Conservation (phyloP, 148 eudicot species). For the Amaranthus hypochondriacus region DNA sequence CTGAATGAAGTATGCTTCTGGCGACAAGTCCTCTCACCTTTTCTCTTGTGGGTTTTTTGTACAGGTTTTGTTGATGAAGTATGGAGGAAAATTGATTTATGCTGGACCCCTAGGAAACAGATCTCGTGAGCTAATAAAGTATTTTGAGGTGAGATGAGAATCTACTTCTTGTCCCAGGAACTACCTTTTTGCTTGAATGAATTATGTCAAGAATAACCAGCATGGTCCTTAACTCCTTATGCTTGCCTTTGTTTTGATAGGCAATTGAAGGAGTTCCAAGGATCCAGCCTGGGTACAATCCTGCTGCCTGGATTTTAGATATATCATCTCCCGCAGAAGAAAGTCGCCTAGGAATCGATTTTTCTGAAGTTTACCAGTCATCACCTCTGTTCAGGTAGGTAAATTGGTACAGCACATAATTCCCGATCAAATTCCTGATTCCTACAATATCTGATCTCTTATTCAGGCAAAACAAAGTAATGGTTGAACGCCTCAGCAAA, state of each 20-base stretch:
- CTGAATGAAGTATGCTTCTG: neutral
- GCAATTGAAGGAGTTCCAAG: constrained; percentile 56
- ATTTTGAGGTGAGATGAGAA: constrained; percentile 45
- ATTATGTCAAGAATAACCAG: constrained; percentile 1
- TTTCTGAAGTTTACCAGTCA: constrained; percentile 50
- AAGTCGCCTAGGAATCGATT: constrained; percentile 52
- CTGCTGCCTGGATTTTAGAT: constrained; percentile 82
- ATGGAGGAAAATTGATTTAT: constrained; percentile 65
- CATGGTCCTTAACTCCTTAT: neutral
- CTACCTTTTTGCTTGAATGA: neutral
- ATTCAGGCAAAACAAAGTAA: constrained; percentile 54
- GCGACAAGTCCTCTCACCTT: neutral
- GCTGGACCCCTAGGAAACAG: constrained; percentile 64
- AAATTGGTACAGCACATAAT: neutral
- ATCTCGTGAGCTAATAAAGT: constrained; percentile 50
- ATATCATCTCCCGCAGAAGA: constrained; percentile 67
- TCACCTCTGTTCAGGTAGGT: constrained; percentile 50
- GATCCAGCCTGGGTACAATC: constrained; percentile 55
- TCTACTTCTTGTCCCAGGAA: neutral
- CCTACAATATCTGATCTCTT: constrained; percentile 2
- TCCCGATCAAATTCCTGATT: neutral
- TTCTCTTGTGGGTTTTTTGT: neutral
- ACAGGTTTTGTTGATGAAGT: constrained; percentile 74
- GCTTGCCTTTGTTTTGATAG: constrained; percentile 22
- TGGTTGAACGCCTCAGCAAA: constrained; percentile 54